Evolutionary conservation across 2,329 filamentous ascomycete genomes (phyloP), one percentile per base, ranked within the genome.

Genomic region (Curvularia sp.): DNA sequence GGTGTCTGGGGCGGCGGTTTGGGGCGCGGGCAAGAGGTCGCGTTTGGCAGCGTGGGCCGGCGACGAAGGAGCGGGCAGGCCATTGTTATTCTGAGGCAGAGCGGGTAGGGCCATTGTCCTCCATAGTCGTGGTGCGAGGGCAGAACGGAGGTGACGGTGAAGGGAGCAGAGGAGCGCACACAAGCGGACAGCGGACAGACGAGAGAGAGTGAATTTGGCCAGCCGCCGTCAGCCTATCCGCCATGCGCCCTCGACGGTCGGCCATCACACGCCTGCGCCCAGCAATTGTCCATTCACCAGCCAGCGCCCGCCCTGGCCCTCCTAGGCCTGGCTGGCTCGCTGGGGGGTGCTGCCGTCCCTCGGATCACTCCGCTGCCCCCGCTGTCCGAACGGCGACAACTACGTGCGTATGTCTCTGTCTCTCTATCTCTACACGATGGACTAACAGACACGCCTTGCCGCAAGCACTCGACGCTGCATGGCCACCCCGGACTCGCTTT

Each of bases 51-150:
- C 12, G 5, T 64, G 58, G 49, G 56, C 65, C 61, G 69, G 62
- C 63, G 69, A 65, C 58, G 61, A 70, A 62, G 69, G 71, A 54
- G 66, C 64, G 62, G 62, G 67, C 60, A 58, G 58, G 63, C 62
- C 66, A 62, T 73, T 68, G 26, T 33, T 22, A 33, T 35, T 48
- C 63, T 70, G 67, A 60, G 70, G 69, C 71, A 70, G 66, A 57
- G 70, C 66, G 64, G 73, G 66, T 60, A 70, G 61, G 61, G 72
- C 72, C 75, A 77, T 77, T 63, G 63, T 75, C 64, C 69, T 69
- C 72, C 73, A 74, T 75, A 62, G 60, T 67, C 61, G 64, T 59
- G 54, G 61, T 64, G 63, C 15, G n/a, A 39, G 43, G 44, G 57
- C 58, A 58, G 62, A 64, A 30, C 68, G 61, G 66, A 60, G 52